These are phyloP conservation scores for Sindora glabra DNA, from an alignment of 306 rosid genomes.

Conservation along the genomic window DNA sequence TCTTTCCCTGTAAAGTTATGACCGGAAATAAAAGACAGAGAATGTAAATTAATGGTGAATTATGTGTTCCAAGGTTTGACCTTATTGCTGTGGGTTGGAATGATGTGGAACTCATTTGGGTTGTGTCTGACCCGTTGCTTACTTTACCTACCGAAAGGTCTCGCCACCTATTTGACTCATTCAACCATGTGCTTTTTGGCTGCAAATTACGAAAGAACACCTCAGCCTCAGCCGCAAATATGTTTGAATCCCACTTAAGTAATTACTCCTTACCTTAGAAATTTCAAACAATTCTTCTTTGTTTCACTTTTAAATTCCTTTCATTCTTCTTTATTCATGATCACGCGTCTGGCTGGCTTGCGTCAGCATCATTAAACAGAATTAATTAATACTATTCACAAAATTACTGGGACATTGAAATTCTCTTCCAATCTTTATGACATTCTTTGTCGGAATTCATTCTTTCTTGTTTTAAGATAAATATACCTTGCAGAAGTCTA, in stretches of 20 bases:
- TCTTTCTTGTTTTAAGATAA: neutral
- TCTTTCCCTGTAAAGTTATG: too few species aligned
- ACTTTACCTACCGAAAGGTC: neutral
- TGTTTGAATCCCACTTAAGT: neutral
- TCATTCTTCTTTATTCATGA: neutral
- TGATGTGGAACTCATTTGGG: neutral
- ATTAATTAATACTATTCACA: neutral
- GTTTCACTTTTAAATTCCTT: neutral
- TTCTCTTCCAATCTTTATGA: too few species aligned
- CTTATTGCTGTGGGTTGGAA: neutral
- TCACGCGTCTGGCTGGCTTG: neutral
- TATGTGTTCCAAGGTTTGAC: too few species aligned
- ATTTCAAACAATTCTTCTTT: neutral
- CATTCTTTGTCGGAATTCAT: too few species aligned
- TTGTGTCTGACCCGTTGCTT: neutral
- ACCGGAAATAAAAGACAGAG: too few species aligned
- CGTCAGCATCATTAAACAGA: neutral
- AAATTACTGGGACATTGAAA: too few species aligned
- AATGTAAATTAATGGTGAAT: too few species aligned
- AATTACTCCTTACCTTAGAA: neutral
- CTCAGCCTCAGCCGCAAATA: neutral
- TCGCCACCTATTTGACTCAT: constrained; percentile 13
- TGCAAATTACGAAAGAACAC: neutral
- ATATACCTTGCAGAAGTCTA: too few species aligned
- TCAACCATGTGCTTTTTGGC: neutral